These are phyloP conservation scores for Ascochyta fabae DNA, from an alignment of 2,329 filamentous ascomycete genomes.

Conservation along the genomic window DNA sequence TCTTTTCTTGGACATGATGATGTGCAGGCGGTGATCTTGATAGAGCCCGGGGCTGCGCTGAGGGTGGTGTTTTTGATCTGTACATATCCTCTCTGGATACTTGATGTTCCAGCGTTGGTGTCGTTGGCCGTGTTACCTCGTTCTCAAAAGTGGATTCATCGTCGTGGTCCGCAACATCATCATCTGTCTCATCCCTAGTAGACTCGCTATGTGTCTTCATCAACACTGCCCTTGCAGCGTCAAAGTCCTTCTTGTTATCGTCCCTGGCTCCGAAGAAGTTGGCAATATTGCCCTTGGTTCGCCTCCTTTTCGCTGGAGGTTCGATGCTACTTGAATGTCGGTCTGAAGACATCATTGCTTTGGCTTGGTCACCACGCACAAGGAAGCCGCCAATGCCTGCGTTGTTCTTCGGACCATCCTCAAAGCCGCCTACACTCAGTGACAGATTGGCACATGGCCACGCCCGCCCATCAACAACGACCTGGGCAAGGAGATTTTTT, in stretches of 20 bases:
- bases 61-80: constrained; percentile 37
- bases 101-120: constrained; percentile 16
- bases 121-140: constrained; percentile 20
- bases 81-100: constrained; percentile 16
- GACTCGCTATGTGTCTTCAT: constrained; percentile 37
- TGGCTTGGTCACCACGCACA: constrained; percentile 68
- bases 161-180: constrained; percentile 26
- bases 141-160: constrained; percentile 23
- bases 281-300: constrained; percentile 46
- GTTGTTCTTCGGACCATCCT: constrained; percentile 84
- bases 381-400: constrained; percentile 86
- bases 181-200: constrained; percentile 33
- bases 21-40: constrained; percentile 10
- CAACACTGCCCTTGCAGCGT: constrained; percentile 40
- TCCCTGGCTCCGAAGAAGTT: constrained; percentile 46
- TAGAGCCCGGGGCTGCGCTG: constrained; percentile 36
- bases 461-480: constrained; percentile 76
- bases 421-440: constrained; percentile 87
- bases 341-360: constrained; percentile 48
- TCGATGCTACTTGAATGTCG: constrained; percentile 22
- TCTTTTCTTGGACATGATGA: background rate
- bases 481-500: constrained; percentile 76
- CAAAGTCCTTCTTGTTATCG: constrained; percentile 42
- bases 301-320: constrained; percentile 39
- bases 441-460: constrained; percentile 95